These are phyloP conservation scores for Lupinus albus DNA, from an alignment of 306 rosid genomes.

Conservation along the genomic window DNA sequence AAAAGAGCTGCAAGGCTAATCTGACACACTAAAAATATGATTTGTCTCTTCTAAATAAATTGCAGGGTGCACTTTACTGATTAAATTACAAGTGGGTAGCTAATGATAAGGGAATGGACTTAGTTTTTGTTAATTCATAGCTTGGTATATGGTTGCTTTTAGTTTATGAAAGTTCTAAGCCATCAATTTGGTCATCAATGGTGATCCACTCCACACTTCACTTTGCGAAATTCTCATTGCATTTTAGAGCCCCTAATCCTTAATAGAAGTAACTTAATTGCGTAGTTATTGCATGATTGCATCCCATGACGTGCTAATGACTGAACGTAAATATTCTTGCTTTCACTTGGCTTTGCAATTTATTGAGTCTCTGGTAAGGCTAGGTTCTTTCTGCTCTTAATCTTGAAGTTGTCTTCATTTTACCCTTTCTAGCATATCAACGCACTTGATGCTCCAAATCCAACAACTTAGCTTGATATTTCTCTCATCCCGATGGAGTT, in stretches of 20 bases:
- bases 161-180: slow-evolving; percentile 18
- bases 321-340: not conserved
- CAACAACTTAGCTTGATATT: not conserved
- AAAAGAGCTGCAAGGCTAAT: slow-evolving; percentile 18
- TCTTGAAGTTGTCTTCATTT: too few relatives aligned
- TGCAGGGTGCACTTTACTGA: slow-evolving; percentile 11
- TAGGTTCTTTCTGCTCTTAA: too few relatives aligned
- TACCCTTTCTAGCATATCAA: too few relatives aligned
- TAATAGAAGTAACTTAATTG: not conserved
- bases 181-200: slow-evolving; percentile 13
- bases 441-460: slow-evolving; percentile 3
- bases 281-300: slow-evolving; percentile 9
- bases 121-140: slow-evolving; percentile 3
- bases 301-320: slow-evolving; percentile 5
- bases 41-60: not conserved
- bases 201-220: slow-evolving; percentile 12
- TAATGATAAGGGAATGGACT: slow-evolving; percentile 24
- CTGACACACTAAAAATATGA: not conserved
- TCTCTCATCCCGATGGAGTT: slow-evolving; percentile 9
- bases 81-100: slow-evolving; percentile 16
- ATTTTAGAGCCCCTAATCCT: slow-evolving; percentile 1
- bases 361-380: too few relatives aligned
- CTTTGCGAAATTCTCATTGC: slow-evolving; percentile 9
- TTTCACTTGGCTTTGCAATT: slow-evolving; percentile 21
- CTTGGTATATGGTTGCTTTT: slow-evolving; percentile 28